phyloP scores from a whole-genome alignment of 2,329 filamentous ascomycete species.

The Pyricularia pennisetigena region DNA sequence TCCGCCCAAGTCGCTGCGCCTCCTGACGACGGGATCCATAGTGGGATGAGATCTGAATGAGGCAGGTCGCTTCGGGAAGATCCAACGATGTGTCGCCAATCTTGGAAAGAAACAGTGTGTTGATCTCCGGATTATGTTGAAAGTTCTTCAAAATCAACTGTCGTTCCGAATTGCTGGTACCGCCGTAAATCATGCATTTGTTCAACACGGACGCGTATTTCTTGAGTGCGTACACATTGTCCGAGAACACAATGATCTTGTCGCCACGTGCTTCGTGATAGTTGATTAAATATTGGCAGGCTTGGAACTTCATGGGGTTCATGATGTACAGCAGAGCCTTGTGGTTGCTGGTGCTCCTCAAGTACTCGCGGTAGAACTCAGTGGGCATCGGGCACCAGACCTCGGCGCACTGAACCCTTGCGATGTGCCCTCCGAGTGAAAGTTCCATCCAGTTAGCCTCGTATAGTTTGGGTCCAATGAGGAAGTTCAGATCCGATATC shows the following conservation, averaged over 20 bases:
- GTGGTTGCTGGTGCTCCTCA: constrained; percentile 48
- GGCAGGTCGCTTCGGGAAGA: constrained; percentile 87
- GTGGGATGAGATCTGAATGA: constrained; percentile 94
- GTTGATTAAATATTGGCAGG: constrained; percentile 93
- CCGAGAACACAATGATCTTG: constrained; percentile 96
- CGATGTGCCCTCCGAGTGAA: constrained; percentile 82
- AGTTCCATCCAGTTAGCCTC: constrained; percentile 98
- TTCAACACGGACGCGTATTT: constrained; percentile 73
- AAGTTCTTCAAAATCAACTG: constrained; percentile 85
- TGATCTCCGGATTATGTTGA: constrained; percentile 79
- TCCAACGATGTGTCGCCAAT: constrained; percentile 95
- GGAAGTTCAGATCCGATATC: constrained; percentile 86
- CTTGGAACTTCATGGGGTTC: constrained; percentile 95
- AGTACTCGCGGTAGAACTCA: constrained; percentile 64
- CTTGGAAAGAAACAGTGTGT: constrained; percentile 91
- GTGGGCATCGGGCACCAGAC: constrained; percentile 98
- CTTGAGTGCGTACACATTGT: constrained; percentile 87
- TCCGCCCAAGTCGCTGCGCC: constrained; percentile 83
- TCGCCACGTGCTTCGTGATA: constrained; percentile 90
- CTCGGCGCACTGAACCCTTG: constrained; percentile 87
- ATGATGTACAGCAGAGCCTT: constrained; percentile 68
- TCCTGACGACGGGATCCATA: constrained; percentile 95
- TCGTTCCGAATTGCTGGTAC: constrained; percentile 77
- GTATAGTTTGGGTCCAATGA: constrained; percentile 90
- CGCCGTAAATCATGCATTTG: constrained; percentile 85